Percentiles rank a stretch among this genome's conserved stretches.
Evolutionary conservation across 805 yeast species (phyloP).

Genomic region (Kuraishia ogatae): DNA sequence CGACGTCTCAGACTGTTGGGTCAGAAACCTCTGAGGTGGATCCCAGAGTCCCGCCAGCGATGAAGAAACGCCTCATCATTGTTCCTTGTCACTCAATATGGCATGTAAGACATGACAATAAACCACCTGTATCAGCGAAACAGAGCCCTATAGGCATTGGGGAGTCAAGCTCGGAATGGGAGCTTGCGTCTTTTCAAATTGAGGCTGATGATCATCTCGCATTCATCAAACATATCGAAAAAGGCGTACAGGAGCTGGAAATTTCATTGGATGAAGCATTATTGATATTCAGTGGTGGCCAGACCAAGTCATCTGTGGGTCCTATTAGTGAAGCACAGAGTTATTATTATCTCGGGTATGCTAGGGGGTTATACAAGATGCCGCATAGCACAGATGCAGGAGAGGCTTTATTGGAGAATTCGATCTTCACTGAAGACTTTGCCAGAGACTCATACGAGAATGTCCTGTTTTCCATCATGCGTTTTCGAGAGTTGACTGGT

Average conservation of each 20-base stretch:
- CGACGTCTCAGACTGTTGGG: neutral
- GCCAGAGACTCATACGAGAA: slow-evolving; percentile 81
- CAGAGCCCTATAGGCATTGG: slow-evolving; percentile 5
- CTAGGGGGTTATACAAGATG: slow-evolving; percentile 17
- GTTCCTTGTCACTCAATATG: slow-evolving; percentile 37
- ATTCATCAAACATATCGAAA: slow-evolving; percentile 52
- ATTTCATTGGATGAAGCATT: slow-evolving; percentile 10
- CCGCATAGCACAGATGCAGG: slow-evolving; percentile 1
- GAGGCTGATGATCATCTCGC: slow-evolving; percentile 63
- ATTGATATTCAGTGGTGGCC: slow-evolving; percentile 46
- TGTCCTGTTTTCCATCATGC: slow-evolving; percentile 48
- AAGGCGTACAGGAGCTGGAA: slow-evolving; percentile 29
- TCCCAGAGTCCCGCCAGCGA: neutral
- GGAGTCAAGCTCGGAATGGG: slow-evolving; percentile 59
- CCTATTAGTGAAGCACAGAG: slow-evolving; percentile 54
- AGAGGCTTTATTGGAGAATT: slow-evolving; percentile 19
- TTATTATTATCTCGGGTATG: slow-evolving; percentile 37
- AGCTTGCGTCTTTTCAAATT: slow-evolving; percentile 54
- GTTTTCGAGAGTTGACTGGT: slow-evolving; percentile 38
- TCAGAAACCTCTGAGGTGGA: neutral
- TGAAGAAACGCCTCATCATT: slow-evolving; percentile 24
- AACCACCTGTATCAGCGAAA: neutral
- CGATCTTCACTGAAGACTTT: slow-evolving; percentile 48
- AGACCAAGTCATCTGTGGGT: slow-evolving; percentile 49
- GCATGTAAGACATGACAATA: slow-evolving; percentile 5